Conservation (phyloP, 495 filamentous ascomycete genomes). For the Cercophora samala region DNA sequence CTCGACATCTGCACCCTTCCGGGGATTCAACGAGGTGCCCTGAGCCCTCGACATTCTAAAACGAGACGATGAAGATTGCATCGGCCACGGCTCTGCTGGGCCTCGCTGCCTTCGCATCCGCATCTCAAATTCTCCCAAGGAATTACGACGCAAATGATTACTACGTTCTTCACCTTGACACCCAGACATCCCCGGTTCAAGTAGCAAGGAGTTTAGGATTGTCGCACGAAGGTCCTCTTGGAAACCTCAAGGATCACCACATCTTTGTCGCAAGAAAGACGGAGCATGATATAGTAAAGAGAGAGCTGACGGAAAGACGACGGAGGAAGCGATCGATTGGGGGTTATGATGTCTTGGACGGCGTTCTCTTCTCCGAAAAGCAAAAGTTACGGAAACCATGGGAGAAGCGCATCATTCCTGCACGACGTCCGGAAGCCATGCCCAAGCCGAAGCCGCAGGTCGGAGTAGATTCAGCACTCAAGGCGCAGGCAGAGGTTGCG, state of each 20-base stretch:
- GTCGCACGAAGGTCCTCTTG: conserved; percentile 77
- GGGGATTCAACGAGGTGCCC: conserved; percentile 14
- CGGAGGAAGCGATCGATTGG: conserved; percentile 57
- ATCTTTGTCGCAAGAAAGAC: conserved; percentile 70
- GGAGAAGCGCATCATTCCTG: conserved; percentile 67
- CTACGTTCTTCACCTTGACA: conserved; percentile 80
- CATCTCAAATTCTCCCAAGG: conserved; percentile 27
- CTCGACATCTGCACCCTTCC: conserved; percentile 8
- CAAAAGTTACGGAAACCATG: conserved; percentile 66
- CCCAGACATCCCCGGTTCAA: conserved; percentile 60
- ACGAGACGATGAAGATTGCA: conserved; percentile 43
- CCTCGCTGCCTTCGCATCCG: conserved; percentile 44
- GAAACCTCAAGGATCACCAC: conserved; percentile 77
- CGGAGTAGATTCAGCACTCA: conserved; percentile 48
- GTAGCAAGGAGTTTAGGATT: conserved; percentile 72
- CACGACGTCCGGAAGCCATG: conserved; percentile 14
- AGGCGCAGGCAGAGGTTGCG: conserved; percentile 59
- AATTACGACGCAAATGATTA: conserved; percentile 77
- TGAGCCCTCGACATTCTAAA: conserved; percentile 16
- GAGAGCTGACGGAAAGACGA: conserved; percentile 55
- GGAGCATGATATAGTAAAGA: conserved; percentile 59
- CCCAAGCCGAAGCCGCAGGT: conserved; percentile 23
- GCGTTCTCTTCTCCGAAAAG: conserved; percentile 77
- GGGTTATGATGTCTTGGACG: conserved; percentile 61
- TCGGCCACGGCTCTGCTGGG: conserved; percentile 36